Conservation (phyloP, 768 basidiomycete species). For the Mycena chlorophos region DNA sequence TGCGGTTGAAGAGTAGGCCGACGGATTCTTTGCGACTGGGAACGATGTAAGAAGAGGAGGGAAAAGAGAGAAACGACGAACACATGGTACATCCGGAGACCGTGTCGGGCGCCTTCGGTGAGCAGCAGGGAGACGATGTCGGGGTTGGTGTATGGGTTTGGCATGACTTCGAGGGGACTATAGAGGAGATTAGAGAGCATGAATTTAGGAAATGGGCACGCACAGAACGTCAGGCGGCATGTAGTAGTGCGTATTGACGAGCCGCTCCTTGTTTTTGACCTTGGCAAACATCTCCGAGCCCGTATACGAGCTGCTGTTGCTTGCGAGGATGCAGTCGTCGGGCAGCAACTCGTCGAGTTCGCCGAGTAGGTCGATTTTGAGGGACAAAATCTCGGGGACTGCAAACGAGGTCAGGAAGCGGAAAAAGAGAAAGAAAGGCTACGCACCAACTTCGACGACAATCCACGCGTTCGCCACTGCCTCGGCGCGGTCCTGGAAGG, state of each 20-base stretch:
- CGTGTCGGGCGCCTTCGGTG: conserved; percentile 13
- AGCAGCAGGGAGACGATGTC: conserved; percentile 9
- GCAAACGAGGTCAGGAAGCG: background rate
- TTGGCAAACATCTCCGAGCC: conserved; percentile 17
- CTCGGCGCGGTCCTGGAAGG: conserved; percentile 13
- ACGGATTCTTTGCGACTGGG: conserved; percentile 17
- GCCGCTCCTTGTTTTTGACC: conserved; percentile 12
- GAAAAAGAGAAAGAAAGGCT: background rate
- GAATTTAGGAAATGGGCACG: background rate
- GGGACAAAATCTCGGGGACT: conserved; percentile 16
- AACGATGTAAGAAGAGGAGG: background rate
- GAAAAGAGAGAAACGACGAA: background rate
- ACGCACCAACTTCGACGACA: conserved; percentile 19
- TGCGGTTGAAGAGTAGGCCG: conserved; percentile 18
- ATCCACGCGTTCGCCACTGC: conserved; percentile 20
- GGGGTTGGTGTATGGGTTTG: conserved; percentile 15
- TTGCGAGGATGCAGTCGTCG: conserved; percentile 17
- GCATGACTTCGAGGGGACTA: conserved; percentile 17
- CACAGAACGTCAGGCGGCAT: conserved; percentile 13
- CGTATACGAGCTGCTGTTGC: conserved; percentile 20
- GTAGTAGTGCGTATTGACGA: conserved; percentile 19
- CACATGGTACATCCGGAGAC: conserved; percentile 15
- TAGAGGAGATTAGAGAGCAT: background rate
- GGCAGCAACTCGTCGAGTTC: conserved; percentile 15
- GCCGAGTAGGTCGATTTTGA: conserved; percentile 17